Percentiles rank a stretch among this genome's conserved stretches.
Conservation (phyloP, 371 early-diverging fungal species). For the Mucor indicus region DNA sequence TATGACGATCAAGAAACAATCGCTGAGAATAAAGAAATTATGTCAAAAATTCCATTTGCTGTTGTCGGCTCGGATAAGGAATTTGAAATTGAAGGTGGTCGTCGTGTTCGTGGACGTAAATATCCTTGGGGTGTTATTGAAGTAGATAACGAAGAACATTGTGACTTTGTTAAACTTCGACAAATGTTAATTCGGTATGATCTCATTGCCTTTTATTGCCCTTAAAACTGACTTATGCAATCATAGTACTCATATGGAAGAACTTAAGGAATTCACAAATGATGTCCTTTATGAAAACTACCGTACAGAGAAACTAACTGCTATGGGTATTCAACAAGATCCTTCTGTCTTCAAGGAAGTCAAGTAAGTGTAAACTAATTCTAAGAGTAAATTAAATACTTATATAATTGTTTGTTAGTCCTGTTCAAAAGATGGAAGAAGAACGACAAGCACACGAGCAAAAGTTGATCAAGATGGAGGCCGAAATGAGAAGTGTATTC, state of each 20-base stretch:
- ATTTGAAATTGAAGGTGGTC: conserved; percentile 79
- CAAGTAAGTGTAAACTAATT: too few species aligned
- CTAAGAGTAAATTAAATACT: too few species aligned
- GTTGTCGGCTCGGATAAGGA: conserved; percentile 94
- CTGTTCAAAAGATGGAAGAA: conserved; percentile 90
- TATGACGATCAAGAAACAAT: conserved; percentile 94
- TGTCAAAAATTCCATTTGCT: conserved; percentile 95
- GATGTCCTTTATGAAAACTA: conserved; percentile 95
- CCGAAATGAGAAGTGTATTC: conserved; percentile 97
- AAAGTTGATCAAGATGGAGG: conserved; percentile 96
- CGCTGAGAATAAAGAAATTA: conserved; percentile 91
- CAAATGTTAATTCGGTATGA: conserved; percentile 78
- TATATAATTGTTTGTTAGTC: too few species aligned
- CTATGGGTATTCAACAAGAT: conserved; percentile 83
- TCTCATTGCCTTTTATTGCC: too few species aligned
- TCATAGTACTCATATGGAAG: conserved; percentile 89
- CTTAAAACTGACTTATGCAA: too few species aligned
- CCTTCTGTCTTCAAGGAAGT: conserved; percentile 79
- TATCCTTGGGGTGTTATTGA: conserved; percentile 97
- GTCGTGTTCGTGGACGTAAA: conserved; percentile 87
- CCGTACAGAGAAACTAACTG: conserved; percentile 84
- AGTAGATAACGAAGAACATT: conserved; percentile 88
- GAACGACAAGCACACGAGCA: conserved; percentile 90
- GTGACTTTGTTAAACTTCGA: conserved; percentile 94
- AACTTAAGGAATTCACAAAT: conserved; percentile 91